Evolutionary conservation across 1,284 basidiomycete species (phyloP).

Genomic region (Leccinum idahoense): DNA sequence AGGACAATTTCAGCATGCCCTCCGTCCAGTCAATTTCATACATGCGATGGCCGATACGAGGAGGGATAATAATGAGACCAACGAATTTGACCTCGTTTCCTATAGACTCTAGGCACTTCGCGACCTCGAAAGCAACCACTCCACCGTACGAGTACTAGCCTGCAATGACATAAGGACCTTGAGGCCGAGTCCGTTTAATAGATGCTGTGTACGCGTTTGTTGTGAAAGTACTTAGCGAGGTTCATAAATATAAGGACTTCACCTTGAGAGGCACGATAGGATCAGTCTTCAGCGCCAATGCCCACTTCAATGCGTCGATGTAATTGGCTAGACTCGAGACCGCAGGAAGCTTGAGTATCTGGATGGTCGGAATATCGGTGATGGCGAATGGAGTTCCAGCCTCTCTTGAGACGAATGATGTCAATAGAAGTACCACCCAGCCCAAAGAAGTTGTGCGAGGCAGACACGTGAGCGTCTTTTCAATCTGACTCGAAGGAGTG

Average conservation of each 20-base stretch:
- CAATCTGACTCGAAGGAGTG: constrained; percentile 13
- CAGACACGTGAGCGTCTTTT: constrained; percentile 20
- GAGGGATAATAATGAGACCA: constrained; percentile 37
- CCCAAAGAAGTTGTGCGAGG: constrained; percentile 26
- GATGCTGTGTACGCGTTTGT: constrained; percentile 22
- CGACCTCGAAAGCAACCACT: constrained; percentile 40
- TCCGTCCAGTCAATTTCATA: constrained; percentile 36
- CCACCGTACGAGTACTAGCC: constrained; percentile 43
- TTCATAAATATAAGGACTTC: constrained; percentile 40
- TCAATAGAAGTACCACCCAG: constrained; percentile 27
- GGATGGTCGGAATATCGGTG: constrained; percentile 33
- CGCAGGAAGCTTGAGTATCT: constrained; percentile 34
- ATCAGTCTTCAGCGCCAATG: constrained; percentile 16
- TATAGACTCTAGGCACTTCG: constrained; percentile 32
- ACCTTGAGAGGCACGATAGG: constrained; percentile 36
- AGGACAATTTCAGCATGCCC: constrained; percentile 33
- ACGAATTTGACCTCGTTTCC: constrained; percentile 34
- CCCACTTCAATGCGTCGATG: constrained; percentile 13
- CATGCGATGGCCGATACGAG: constrained; percentile 37
- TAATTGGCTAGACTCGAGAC: constrained; percentile 28
- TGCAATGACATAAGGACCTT: constrained; percentile 39
- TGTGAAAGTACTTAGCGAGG: constrained; percentile 31
- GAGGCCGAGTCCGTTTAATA: constrained; percentile 32
- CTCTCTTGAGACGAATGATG: constrained; percentile 27
- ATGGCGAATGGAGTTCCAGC: constrained; percentile 31